Conservation (phyloP, 352 stramenopile species). For the Phytophthora foliorum region DNA sequence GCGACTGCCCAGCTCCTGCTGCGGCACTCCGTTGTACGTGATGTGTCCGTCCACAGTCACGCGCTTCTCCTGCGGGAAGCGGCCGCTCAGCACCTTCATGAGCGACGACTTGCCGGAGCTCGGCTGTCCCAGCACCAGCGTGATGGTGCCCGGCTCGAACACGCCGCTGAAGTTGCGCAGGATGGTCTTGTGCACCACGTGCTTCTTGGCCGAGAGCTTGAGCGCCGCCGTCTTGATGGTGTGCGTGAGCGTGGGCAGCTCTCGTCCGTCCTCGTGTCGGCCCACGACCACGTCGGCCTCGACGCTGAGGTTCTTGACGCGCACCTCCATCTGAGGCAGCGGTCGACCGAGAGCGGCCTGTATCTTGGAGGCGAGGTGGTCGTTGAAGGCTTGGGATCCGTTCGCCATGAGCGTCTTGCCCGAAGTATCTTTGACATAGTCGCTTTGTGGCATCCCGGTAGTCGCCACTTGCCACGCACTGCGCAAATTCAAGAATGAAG, state of each 20-base stretch:
- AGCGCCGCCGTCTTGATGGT: constrained; percentile 34
- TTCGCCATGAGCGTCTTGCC: constrained; percentile 32
- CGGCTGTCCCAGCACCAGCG: constrained; percentile 30
- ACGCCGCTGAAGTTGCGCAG: constrained; percentile 34
- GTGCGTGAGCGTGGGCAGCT: constrained; percentile 52
- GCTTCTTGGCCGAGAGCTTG: constrained; percentile 35
- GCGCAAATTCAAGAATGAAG: constrained; percentile 28
- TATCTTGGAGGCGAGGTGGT: constrained; percentile 38
- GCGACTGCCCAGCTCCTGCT: constrained; percentile 21
- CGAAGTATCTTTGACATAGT: constrained; percentile 13
- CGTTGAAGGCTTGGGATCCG: constrained; percentile 41
- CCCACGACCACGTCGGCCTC: constrained; percentile 38
- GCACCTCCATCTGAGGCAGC: constrained; percentile 44
- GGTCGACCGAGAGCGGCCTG: constrained; percentile 37
- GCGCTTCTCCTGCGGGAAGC: constrained; percentile 38
- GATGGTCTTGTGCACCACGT: constrained; percentile 46
- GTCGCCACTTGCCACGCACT: constrained; percentile 12
- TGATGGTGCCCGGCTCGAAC: constrained; percentile 40
- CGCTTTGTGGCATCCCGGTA: constrained; percentile 20
- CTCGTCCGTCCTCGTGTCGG: constrained; percentile 28
- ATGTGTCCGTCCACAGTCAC: constrained; percentile 36
- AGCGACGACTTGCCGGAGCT: constrained; percentile 38
- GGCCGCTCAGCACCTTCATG: constrained; percentile 42
- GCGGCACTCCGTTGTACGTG: constrained; percentile 45
- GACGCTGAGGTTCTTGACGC: constrained; percentile 41